A percentile compares a stretch with the other conserved stretches of the same genome.
These are phyloP conservation scores for Halophytophthora batemanensis DNA, from an alignment of 352 stramenopile species.

Conservation along the genomic window DNA sequence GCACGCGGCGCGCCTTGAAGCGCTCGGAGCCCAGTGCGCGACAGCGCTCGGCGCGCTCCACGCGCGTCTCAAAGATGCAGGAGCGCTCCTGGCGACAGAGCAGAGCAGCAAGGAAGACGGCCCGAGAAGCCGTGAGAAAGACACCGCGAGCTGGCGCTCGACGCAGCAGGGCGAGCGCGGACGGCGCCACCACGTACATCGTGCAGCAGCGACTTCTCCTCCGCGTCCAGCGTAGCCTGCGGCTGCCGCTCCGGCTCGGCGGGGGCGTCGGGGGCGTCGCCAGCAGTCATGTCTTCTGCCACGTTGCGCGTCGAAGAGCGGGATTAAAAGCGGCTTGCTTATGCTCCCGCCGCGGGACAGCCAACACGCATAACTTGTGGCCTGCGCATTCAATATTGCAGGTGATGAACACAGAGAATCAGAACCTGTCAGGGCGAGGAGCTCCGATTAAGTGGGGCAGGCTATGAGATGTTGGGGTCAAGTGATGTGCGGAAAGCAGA, in stretches of 20 bases:
- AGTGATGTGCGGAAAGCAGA: too few relatives aligned
- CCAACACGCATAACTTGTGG: too few relatives aligned
- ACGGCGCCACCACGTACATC: slow-evolving; percentile 13
- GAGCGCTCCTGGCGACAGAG: slow-evolving; percentile 58
- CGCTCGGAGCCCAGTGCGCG: slow-evolving; percentile 57
- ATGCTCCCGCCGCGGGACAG: too few relatives aligned
- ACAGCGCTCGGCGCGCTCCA: slow-evolving; percentile 61
- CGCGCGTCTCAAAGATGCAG: slow-evolving; percentile 81
- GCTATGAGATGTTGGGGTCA: too few relatives aligned
- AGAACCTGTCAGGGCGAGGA: slow-evolving; percentile 10
- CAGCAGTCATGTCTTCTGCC: too few relatives aligned
- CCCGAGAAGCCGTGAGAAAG: not conserved
- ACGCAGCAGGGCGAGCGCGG: not conserved
- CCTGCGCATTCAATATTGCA: too few relatives aligned
- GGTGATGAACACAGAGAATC: not conserved
- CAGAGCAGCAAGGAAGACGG: too few relatives aligned
- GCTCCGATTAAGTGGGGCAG: too few relatives aligned
- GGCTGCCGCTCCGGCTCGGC: not conserved
- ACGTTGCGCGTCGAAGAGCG: too few relatives aligned
- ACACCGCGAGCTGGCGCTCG: not conserved
- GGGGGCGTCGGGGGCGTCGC: not conserved
- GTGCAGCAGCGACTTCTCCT: slow-evolving; percentile 33
- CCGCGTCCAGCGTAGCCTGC: slow-evolving; percentile 10
- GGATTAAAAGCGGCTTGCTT: too few relatives aligned
- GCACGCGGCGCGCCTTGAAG: slow-evolving; percentile 54